Evolutionary conservation across 192 early-diverging fungal genomes (phyloP).

Genomic region (Chytriomyces sp.): DNA sequence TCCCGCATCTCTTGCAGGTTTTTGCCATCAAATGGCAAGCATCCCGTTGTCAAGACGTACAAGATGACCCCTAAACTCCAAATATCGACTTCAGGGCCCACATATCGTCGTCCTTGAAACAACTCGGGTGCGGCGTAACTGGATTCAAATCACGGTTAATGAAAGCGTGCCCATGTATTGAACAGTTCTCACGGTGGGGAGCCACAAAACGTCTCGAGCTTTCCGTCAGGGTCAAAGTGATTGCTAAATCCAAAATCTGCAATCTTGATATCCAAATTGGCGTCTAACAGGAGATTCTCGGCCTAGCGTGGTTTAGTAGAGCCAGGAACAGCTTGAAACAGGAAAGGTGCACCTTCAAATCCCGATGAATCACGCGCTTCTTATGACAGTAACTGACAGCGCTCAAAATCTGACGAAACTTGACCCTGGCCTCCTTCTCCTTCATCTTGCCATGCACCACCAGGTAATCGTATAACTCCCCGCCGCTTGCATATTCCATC

Average conservation of each 20-base stretch:
- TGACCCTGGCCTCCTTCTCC: conserved; percentile 62
- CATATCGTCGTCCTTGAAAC: conserved; percentile 72
- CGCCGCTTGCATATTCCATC: conserved; percentile 92
- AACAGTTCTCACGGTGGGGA: conserved; percentile 55
- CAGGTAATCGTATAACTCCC: conserved; percentile 95
- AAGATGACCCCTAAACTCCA: conserved; percentile 97
- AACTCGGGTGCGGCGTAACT: conserved; percentile 79
- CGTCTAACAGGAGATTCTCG: conserved; percentile 58
- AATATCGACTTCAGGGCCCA: conserved; percentile 97
- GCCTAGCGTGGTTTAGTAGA: conserved; percentile 51
- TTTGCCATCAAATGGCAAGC: conserved; percentile 96
- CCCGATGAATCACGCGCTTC: conserved; percentile 60
- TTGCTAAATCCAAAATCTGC: conserved; percentile 68
- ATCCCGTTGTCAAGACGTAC: conserved; percentile 92
- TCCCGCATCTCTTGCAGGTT: conserved; percentile 73
- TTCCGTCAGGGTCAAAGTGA: conserved; percentile 57
- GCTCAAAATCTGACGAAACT: conserved; percentile 63
- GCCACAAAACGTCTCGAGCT: conserved; percentile 70
- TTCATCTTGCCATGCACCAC: conserved; percentile 83
- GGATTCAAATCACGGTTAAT: neutral
- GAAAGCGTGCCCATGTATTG: neutral
- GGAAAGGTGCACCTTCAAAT: conserved; percentile 47
- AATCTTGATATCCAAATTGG: conserved; percentile 62
- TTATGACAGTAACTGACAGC: conserved; percentile 67
- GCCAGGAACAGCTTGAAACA: conserved; percentile 53